phyloP scores from a whole-genome alignment of 768 basidiomycete genomes.

The Lactarius vividus region DNA sequence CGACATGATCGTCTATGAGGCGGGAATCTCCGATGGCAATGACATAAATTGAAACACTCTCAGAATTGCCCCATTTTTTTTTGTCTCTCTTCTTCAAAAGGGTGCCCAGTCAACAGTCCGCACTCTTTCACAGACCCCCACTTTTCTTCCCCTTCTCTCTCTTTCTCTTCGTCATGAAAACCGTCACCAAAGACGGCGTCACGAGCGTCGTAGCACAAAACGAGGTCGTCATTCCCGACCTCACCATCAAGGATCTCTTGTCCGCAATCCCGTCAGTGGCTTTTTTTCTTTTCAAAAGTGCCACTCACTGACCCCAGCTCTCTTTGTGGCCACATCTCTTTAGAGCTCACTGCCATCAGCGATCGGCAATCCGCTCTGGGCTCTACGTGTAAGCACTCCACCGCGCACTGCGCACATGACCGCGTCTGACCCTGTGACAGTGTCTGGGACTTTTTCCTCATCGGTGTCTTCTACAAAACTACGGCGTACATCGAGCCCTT shows the following conservation, averaged over 20 bases:
- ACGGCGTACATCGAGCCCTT: conserved; percentile 62
- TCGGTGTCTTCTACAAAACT: conserved; percentile 64
- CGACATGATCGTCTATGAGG: conserved; percentile 11
- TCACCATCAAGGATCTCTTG: conserved; percentile 84
- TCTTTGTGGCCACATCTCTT: not conserved
- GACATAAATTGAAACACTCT: conserved; percentile 3
- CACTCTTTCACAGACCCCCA: not conserved
- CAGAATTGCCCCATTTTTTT: not conserved
- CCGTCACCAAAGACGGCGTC: conserved; percentile 23
- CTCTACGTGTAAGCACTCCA: conserved; percentile 62
- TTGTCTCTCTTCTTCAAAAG: not conserved
- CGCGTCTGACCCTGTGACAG: conserved; percentile 39
- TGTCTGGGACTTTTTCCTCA: conserved; percentile 70
- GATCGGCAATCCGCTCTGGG: conserved; percentile 78
- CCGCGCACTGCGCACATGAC: conserved; percentile 4
- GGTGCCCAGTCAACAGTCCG: not conserved
- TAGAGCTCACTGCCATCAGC: conserved; percentile 85
- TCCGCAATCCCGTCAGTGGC: conserved; percentile 75
- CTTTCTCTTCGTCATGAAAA: conserved; percentile 24
- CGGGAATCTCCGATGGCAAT: not conserved
- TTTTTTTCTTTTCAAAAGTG: conserved; percentile 4
- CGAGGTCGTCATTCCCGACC: conserved; percentile 70
- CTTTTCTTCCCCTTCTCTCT: not conserved
- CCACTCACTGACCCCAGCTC: not conserved
- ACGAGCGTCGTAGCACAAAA: conserved; percentile 48